Base-by-base conservation (phyloP, 305 asterid species). In the Fraxinus latifolia region DNA sequence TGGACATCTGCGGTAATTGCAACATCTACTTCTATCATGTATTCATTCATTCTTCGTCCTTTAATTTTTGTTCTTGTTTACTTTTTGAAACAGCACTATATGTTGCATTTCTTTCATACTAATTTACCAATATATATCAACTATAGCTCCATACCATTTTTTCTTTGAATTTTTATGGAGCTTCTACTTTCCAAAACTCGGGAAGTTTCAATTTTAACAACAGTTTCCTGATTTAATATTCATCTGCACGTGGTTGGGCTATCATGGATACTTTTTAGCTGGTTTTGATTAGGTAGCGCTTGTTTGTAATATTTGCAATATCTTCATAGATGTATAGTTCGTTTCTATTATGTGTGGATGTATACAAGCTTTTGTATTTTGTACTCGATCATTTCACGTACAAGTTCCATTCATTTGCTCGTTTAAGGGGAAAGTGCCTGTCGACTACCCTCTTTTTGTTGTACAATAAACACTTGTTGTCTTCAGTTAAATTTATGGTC, bases 401-500 rank as follows among this genome's bases (percentile, higher is more conserved):
- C 27, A 80, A 74, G 25, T 72, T 14, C 58, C 67, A 67, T 81
- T 83, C 82, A 60, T 74, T 31, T 81, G 71, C 62, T 79, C 65
- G 65, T 25, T 70, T 12, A 15, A 27, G 55, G 72, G 78, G 80
- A 77, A 82, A 82, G 77, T 83, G 70, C 77, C 77, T 77, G 25
- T 60, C 7, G 7, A 34, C 27, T 11, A 15, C 76, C 55, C 76
- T 79, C 79, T 79, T 72, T 82, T 9, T 70, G 44, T 70, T 70
- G 39, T 31, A 31, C 75, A 15, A 68, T 77, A 77, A 83, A 65
- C 9, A 81, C 78, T 84, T 78, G 70, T 74, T 81, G 31, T 81
- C 31, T 76, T 80, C 80, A 75, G 68, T 86, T 70, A 76, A 76
- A 73, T 29, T 83, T 79, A 80, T 79, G 72, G 78, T 68, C 31